Conservation (phyloP, 1,284 basidiomycete genomes). For the Cryptococcus sp. region DNA sequence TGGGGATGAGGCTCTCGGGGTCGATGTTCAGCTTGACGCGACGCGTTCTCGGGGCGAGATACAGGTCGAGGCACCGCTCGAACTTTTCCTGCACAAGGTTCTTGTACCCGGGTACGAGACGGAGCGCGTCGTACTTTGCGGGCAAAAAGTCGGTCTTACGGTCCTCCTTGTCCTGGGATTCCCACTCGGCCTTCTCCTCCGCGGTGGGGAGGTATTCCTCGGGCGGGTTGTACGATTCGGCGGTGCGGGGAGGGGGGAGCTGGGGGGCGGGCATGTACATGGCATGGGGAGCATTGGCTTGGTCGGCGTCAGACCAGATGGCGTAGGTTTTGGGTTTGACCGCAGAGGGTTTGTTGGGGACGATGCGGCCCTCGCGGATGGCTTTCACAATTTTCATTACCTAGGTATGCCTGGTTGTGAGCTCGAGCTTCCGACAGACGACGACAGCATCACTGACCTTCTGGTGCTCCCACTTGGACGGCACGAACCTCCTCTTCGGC, state of each 20-base stretch:
- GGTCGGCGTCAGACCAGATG: slow-evolving; percentile 74
- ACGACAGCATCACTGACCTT: slow-evolving; percentile 60
- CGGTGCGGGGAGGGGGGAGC: slow-evolving; percentile 79
- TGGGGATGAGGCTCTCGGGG: slow-evolving; percentile 86
- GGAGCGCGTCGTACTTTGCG: slow-evolving; percentile 77
- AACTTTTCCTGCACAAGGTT: slow-evolving; percentile 93
- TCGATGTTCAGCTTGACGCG: slow-evolving; percentile 83
- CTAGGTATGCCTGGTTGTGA: slow-evolving; percentile 50
- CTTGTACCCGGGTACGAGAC: slow-evolving; percentile 87
- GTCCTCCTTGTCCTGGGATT: slow-evolving; percentile 82
- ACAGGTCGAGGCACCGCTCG: slow-evolving; percentile 90
- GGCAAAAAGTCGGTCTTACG: slow-evolving; percentile 87
- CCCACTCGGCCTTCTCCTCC: slow-evolving; percentile 79
- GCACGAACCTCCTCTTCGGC: slow-evolving; percentile 93
- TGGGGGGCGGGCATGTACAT: slow-evolving; percentile 88
- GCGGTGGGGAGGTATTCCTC: slow-evolving; percentile 94
- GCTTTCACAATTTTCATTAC: slow-evolving; percentile 99
- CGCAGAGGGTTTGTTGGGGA: slow-evolving; percentile 80
- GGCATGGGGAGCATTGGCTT: slow-evolving; percentile 68
- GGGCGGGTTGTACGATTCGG: slow-evolving; percentile 97
- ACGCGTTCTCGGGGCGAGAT: slow-evolving; percentile 91
- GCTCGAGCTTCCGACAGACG: neutral
- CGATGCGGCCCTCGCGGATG: slow-evolving; percentile 90
- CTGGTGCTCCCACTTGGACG: slow-evolving; percentile 99
- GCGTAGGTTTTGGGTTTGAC: slow-evolving; percentile 75